Evolutionary conservation across 2,329 filamentous ascomycete species (phyloP).

Genomic region (Aspergillus spinulosporus): DNA sequence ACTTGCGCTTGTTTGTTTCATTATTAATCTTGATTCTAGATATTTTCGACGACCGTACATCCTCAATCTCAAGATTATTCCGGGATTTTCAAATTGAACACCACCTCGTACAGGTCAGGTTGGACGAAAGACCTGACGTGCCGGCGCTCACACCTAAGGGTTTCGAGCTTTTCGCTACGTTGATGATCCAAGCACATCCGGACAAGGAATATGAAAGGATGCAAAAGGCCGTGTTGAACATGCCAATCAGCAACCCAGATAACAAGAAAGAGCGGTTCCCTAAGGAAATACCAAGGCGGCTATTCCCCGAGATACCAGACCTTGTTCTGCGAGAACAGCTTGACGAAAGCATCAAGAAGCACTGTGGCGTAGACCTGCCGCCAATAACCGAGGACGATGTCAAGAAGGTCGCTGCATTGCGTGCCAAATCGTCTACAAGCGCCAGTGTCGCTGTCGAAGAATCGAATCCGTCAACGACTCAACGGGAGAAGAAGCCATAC

Average conservation of each 20-base stretch:
- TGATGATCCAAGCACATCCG: conserved; percentile 73
- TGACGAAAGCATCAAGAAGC: conserved; percentile 59
- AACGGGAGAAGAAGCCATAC: conserved; percentile 39
- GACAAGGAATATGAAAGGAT: conserved; percentile 72
- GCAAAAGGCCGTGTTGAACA: conserved; percentile 64
- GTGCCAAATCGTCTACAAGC: conserved; percentile 26
- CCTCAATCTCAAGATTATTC: conserved; percentile 61
- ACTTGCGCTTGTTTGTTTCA: neutral
- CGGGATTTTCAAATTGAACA: conserved; percentile 58
- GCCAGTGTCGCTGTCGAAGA: conserved; percentile 22
- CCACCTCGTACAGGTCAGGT: conserved; percentile 61
- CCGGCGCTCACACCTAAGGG: conserved; percentile 68
- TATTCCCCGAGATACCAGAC: conserved; percentile 66
- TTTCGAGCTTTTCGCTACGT: conserved; percentile 70
- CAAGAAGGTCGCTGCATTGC: conserved; percentile 32
- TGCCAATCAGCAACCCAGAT: conserved; percentile 69
- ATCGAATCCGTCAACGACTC: conserved; percentile 22
- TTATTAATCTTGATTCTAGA: conserved; percentile 37
- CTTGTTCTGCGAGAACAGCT: conserved; percentile 60
- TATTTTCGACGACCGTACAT: conserved; percentile 56
- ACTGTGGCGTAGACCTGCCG: conserved; percentile 51
- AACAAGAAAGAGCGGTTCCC: conserved; percentile 72
- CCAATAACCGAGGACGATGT: conserved; percentile 40
- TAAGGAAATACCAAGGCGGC: conserved; percentile 71
- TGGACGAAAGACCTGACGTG: conserved; percentile 56